Evolutionary conservation across 257 asterid species (phyloP), one percentile per base, ranked within the genome.

Genomic region (Plantago major): DNA sequence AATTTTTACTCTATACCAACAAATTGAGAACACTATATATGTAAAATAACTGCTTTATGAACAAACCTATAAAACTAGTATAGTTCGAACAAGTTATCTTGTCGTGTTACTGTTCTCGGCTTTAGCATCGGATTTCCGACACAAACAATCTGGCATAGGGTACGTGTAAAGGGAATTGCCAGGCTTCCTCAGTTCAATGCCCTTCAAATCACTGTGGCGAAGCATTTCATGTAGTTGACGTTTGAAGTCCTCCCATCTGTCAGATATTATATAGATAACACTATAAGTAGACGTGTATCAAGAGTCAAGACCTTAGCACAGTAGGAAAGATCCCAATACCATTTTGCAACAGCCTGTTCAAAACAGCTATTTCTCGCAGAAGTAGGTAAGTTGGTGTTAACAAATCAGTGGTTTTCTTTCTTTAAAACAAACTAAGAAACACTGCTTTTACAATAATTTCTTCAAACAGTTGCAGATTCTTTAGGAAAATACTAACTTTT

Each of bases 61-160:
- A 45, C 49, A 63, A 62, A 37, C 19, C 42, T 37, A 63, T 53
- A 59, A 4, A 47, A 42, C 19, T 11, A 52, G 65, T 55, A 38
- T 72, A 58, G 51, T 64, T 46, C 18, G 59, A 58, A 66, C 68
- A 78, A 50, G 70, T 62, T 46, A 71, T 66, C 71, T 76, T 66
- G 88, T 74, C 16, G 74, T 64, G 83, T 80, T 85, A 73, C 78
- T 73, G 53, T 67, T 52, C 45, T 79, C 84, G 55, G 43, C 43
- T 65, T 37, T 73, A 10, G 58, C 38, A 19, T 78, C 88, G 44
- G 77, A 68, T 63, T 70, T 86, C 57, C 79, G 75, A 63, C 97
- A 89, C 99, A 92, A 89, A 83, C 99, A 92, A 67, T 92, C 99
- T 1, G 99, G 99, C 88, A 85, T 83, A 11, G 99, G 97, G 72